Conservation (phyloP, 129 eudicot species). For the Gnaphalium uliginosum region DNA sequence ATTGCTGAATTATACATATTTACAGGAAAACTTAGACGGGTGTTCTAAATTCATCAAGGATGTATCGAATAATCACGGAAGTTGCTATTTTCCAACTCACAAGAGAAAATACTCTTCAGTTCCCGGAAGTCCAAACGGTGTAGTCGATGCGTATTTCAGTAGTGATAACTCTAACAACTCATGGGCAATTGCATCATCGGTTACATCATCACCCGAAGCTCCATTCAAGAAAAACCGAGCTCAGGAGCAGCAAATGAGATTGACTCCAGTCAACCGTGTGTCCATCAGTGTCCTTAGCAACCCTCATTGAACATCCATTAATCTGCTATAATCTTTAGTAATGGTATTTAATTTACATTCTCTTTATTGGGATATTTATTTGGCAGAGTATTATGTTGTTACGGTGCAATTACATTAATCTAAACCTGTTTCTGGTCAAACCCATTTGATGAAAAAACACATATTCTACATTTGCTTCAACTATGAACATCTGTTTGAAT, state of each 20-base stretch:
- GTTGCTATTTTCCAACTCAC: slow-evolving; percentile 33
- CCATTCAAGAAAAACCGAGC: slow-evolving; percentile 65
- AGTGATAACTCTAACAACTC: slow-evolving; percentile 70
- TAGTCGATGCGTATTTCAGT: slow-evolving; percentile 65
- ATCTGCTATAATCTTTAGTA: slow-evolving; percentile 32
- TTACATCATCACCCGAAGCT: slow-evolving; percentile 66
- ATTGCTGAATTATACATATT: slow-evolving; percentile 12
- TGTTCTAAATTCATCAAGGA: slow-evolving; percentile 60
- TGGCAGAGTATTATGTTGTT: slow-evolving; percentile 28
- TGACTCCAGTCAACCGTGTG: slow-evolving; percentile 54
- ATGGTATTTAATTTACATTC: slow-evolving; percentile 45
- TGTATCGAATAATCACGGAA: slow-evolving; percentile 33
- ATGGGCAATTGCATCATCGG: slow-evolving; percentile 56
- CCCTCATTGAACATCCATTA: slow-evolving; percentile 41
- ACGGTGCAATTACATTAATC: slow-evolving; percentile 40
- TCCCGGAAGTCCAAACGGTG: slow-evolving; percentile 76
- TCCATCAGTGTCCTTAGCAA: slow-evolving; percentile 45
- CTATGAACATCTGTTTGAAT: slow-evolving; percentile 39
- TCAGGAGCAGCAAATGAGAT: slow-evolving; percentile 73
- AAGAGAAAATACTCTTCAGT: slow-evolving; percentile 52
- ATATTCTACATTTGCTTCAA: slow-evolving; percentile 34
- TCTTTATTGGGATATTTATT: slow-evolving; percentile 30
- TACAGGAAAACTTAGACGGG: slow-evolving; percentile 67
- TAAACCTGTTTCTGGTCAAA: slow-evolving; percentile 47
- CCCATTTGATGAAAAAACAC: slow-evolving; percentile 52